A percentile compares a stretch with the other conserved stretches of the same genome.
Conservation (phyloP, 169 alveolate species). For the Theileria orientalis region DNA sequence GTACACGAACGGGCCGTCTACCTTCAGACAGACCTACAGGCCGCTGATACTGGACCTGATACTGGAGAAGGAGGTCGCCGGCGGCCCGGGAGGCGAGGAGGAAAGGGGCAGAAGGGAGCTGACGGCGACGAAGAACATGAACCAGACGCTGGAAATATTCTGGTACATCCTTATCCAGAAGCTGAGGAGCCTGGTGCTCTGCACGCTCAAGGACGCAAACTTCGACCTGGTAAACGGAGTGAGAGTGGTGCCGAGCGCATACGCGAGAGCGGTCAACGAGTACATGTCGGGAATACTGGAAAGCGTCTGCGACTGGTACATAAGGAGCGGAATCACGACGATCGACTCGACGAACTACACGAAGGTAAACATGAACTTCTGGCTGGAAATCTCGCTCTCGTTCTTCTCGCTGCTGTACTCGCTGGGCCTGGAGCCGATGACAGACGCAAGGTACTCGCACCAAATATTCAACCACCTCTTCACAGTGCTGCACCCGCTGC, state of each 20-base stretch:
- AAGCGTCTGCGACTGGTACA: conserved; percentile 54
- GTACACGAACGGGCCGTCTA: not conserved
- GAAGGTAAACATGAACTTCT: conserved; percentile 11
- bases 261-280: not conserved
- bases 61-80: not conserved
- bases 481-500: conserved; percentile 43
- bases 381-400: conserved; percentile 59
- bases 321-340: conserved; percentile 36
- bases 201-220: conserved; percentile 8
- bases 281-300: conserved; percentile 35
- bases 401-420: conserved; percentile 49
- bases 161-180: conserved; percentile 38
- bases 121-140: conserved; percentile 11
- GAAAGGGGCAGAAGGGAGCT: not conserved
- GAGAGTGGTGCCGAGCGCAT: not conserved
- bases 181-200: conserved; percentile 32
- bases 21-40: not conserved
- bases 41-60: conserved; percentile 40
- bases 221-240: not conserved
- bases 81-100: not conserved
- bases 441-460: conserved; percentile 39
- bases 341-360: conserved; percentile 27
- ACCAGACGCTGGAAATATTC: conserved; percentile 3
- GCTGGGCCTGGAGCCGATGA: conserved; percentile 57
- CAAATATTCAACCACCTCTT: conserved; percentile 46